Percentiles rank a stretch among this genome's conserved stretches.
Evolutionary conservation across 1,139 yeast genomes (phyloP).

Genomic region (Protomyces inundatus): DNA sequence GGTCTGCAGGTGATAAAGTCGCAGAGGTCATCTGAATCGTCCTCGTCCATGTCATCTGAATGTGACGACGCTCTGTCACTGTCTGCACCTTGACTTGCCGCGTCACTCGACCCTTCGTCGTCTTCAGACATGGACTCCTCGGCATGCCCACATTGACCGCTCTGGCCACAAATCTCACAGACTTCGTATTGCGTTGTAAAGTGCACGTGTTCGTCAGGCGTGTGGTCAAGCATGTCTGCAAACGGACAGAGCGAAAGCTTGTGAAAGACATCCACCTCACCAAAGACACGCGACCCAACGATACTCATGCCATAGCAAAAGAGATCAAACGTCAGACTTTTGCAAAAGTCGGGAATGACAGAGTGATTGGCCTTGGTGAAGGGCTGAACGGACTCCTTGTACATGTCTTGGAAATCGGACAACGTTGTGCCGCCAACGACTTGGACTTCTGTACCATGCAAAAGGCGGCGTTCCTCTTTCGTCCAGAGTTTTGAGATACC

Average conservation of each 20-base stretch:
- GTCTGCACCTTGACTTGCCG: slow-evolving; percentile 33
- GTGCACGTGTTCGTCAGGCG: slow-evolving; percentile 55
- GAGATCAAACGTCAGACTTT: slow-evolving; percentile 32
- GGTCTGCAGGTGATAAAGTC: slow-evolving; percentile 54
- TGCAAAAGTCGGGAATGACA: slow-evolving; percentile 31
- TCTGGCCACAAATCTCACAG: slow-evolving; percentile 69
- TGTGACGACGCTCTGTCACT: background rate
- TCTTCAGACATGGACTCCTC: slow-evolving; percentile 51
- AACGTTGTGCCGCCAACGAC: slow-evolving; percentile 58
- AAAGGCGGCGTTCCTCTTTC: slow-evolving; percentile 45
- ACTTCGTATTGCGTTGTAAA: slow-evolving; percentile 69
- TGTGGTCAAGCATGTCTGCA: slow-evolving; percentile 83
- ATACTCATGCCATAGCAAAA: slow-evolving; percentile 38
- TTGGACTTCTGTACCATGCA: slow-evolving; percentile 66
- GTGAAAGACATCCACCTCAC: slow-evolving; percentile 64
- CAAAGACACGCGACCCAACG: slow-evolving; percentile 70
- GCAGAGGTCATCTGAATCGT: slow-evolving; percentile 31
- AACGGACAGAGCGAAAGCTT: slow-evolving; percentile 80
- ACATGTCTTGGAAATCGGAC: slow-evolving; percentile 46
- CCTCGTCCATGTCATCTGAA: background rate
- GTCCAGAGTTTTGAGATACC: slow-evolving; percentile 64
- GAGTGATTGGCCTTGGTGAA: slow-evolving; percentile 35
- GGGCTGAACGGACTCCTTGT: slow-evolving; percentile 42
- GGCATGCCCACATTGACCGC: slow-evolving; percentile 46
- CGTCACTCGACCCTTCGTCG: slow-evolving; percentile 35